Evolutionary conservation across 306 rosid genomes (phyloP).

Genomic region (Biancaea sappan): DNA sequence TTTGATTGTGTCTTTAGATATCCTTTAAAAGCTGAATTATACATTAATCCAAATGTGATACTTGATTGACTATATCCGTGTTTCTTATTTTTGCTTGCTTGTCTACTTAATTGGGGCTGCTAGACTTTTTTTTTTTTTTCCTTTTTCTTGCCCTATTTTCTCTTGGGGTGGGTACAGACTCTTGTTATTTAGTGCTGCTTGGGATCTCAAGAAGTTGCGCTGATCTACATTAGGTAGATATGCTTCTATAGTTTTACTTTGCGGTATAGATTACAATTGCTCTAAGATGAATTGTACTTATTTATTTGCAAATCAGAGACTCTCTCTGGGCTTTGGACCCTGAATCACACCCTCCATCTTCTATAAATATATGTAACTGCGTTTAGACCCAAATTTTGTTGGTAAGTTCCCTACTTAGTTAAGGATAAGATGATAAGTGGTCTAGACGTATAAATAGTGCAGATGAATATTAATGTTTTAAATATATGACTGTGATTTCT

Average conservation of each 20-base stretch:
- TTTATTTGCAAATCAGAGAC: slow-evolving; percentile 12
- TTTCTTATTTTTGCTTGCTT: slow-evolving; percentile 7
- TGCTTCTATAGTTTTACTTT: background rate
- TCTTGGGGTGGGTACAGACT: background rate
- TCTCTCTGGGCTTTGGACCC: slow-evolving; percentile 6
- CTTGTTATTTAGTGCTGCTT: slow-evolving; percentile 2
- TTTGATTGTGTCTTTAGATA: slow-evolving; percentile 16
- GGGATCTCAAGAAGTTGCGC: background rate
- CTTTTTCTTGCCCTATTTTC: background rate
- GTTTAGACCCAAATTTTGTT: slow-evolving; percentile 2
- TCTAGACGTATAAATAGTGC: background rate
- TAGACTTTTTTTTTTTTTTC: background rate
- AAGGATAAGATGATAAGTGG: slow-evolving; percentile 2
- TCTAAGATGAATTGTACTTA: slow-evolving; percentile 20
- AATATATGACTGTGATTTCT: slow-evolving; percentile 21
- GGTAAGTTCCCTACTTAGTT: slow-evolving; percentile 1
- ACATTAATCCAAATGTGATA: background rate
- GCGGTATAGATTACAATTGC: background rate
- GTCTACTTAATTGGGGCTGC: background rate
- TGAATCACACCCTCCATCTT: background rate
- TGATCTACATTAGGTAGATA: slow-evolving; percentile 10
- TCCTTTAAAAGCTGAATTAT: background rate
- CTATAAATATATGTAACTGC: background rate
- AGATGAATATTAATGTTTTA: slow-evolving; percentile 12
- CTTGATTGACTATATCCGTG: background rate